Base-by-base conservation (phyloP, 345 rosid species). In the Gossypium longicalyx region DNA sequence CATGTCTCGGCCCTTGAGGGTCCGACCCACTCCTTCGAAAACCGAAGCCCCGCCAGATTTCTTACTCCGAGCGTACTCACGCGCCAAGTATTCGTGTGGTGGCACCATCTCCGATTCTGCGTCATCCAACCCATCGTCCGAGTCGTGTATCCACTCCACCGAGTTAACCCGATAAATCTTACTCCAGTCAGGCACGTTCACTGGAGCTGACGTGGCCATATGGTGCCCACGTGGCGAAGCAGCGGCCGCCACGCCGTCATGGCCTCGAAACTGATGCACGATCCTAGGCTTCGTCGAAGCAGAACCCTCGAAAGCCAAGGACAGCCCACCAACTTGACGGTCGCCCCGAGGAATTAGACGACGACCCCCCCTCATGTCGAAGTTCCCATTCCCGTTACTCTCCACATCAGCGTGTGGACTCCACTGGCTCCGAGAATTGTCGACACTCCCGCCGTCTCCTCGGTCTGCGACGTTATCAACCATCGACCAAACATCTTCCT, bases 111-210 rank as follows among this genome's bases (percentile, higher is more conserved):
- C 93, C 34, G 81, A 75, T 9, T 87, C 96, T 16, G 34, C 60
- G 25, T 56, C 60, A 9, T 19, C 60, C 9, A 56, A 19, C 60
- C 61, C 77, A 17, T 89, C 95, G 23, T 87, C 97, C 22, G 85
- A 87, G 74, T 86, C 93, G 12, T 86, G 93, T 72, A 92, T 74
- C 73, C 95, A 92, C 84, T 89, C 98, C 0, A 84, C 93, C 68
- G 98, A 94, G 83, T 88, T 77, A 2, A 86, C 93, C 43, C 92
- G 84, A 77, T 87, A 87, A 3, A 94, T 89, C 86, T 89, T 85
- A 84, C 96, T 89, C 98, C 98, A 94, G 65, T 93, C 96, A 38
- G 98, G 98, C 22, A 94, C 97, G 85, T 92, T 87, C 74, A 94
- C 77, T 9, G 98, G 98, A 11, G 91, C 97, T 56, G 98, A 94